Conservation (phyloP, 768 basidiomycete genomes). For the Gloeophyllum trabeum region DNA sequence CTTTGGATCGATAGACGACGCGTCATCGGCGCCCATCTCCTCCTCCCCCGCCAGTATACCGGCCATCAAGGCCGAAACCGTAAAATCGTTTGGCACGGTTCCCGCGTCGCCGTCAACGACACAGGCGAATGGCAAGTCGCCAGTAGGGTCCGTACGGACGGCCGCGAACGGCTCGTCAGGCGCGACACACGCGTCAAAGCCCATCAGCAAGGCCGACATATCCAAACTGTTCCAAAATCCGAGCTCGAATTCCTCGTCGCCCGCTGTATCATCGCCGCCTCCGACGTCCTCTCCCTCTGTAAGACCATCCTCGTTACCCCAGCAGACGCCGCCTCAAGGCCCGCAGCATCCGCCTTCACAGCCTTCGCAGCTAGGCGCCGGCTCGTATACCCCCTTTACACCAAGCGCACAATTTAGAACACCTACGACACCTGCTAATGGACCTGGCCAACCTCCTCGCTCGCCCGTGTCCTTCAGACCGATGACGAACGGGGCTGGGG, state of each 20-base stretch:
- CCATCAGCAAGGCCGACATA: constrained; percentile 36
- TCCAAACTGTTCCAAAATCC: constrained; percentile 51
- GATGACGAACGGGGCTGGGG: constrained; percentile 51
- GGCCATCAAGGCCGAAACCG: constrained; percentile 53
- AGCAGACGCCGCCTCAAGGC: constrained; percentile 40
- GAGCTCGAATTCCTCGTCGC: constrained; percentile 9
- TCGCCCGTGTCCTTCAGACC: constrained; percentile 58
- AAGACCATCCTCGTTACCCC: constrained; percentile 38
- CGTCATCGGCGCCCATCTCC: constrained; percentile 61
- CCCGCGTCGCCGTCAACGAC: constrained; percentile 29
- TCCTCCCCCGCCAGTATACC: constrained; percentile 68
- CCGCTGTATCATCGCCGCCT: constrained; percentile 8
- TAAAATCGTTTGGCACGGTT: constrained; percentile 78
- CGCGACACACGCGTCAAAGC: constrained; percentile 16
- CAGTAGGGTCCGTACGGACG: constrained; percentile 25
- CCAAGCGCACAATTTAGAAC: constrained; percentile 4
- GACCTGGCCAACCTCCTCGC: constrained; percentile 26
- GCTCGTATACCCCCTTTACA: constrained; percentile 21
- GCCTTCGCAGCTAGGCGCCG: constrained; percentile 30
- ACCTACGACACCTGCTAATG: constrained; percentile 5
- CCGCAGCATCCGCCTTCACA: constrained; percentile 14
- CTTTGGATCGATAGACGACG: constrained; percentile 87
- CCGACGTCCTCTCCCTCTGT: constrained; percentile 27
- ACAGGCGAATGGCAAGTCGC: constrained; percentile 54
- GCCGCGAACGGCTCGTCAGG: constrained; percentile 14